These are phyloP conservation scores for Picochlorum costavermella DNA, from an alignment of 139 green algal species.

Conservation along the genomic window DNA sequence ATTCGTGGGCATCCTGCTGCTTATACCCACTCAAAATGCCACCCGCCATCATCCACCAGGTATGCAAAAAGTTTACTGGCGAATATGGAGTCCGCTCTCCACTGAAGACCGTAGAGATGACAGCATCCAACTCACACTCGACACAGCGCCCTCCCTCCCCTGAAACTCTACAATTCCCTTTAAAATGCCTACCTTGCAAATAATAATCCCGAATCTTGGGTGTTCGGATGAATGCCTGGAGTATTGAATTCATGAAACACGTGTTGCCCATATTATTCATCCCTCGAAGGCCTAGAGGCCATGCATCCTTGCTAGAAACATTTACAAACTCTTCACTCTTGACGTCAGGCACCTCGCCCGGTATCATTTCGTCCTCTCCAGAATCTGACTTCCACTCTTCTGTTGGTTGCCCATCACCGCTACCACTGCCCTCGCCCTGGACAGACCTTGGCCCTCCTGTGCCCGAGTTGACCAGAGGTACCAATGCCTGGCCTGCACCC, in stretches of 20 bases:
- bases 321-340: no score
- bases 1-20: constrained; percentile 89
- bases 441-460: background rate
- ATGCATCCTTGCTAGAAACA: constrained; percentile 6
- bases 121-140: constrained; percentile 37
- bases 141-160: constrained; percentile 24
- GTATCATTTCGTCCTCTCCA: background rate
- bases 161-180: constrained; percentile 23
- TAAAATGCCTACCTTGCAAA: constrained; percentile 55
- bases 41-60: constrained; percentile 68
- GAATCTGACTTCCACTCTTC: background rate
- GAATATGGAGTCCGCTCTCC: constrained; percentile 41
- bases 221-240: constrained; percentile 80
- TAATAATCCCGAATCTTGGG: constrained; percentile 67
- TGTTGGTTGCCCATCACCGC: background rate
- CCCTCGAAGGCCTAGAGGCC: constrained; percentile 59
- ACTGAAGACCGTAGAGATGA: constrained; percentile 55
- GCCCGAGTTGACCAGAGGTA: constrained; percentile 8
- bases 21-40: constrained; percentile 17
- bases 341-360: background rate
- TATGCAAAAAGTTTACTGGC: constrained; percentile 56
- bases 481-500: background rate
- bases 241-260: constrained; percentile 93
- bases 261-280: constrained; percentile 94
- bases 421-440: background rate